Evolutionary conservation across 352 stramenopile species (phyloP), one percentile per base, ranked within the genome.

Genomic region (Peronospora farinosa): DNA sequence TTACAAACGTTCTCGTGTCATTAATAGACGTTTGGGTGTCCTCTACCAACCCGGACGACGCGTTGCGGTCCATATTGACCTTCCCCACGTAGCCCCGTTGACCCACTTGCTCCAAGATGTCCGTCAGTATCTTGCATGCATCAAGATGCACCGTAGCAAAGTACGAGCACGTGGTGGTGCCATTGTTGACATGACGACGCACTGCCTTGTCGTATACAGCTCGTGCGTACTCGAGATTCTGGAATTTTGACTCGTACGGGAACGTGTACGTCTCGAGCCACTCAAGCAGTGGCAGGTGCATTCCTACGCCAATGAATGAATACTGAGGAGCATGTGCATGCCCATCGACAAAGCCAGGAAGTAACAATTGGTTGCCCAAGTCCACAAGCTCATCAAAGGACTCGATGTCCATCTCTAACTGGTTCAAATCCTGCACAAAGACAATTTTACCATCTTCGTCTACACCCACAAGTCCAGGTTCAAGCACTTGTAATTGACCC

Each of bases 211-310:
- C 60, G 72, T 97, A 98, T 11, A 97, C 78, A 12, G 74, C 45
- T 38, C 56, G 47, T 7, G 92, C 90, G 60, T 87, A 89, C 25
- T 59, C 58, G 0, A 73, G 27, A 51, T 72, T 60, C 21, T 72
- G 55, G 47, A 92, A 92, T 40, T 93, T 90, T 21, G 66, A 49
- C 58, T 98, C 94, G 48, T 86, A 86, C 0, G 92, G 93, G 61
- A 98, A 98, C 27, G 94, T 97, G 60, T 97, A 97, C 17, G 69
- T 89, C 51, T 97, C 74, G 5, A 98, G 72, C 94, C 94, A 98
- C 30, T 96, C 57, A 39, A 98, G 76, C 30, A 98, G 71, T 15
- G 86, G 86, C 38, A 96, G 56, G 63, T 98, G 88, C 76, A 96
- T 97, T 38, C 88, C 92, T 28, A 96, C 93, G 21, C 94, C 94